phyloP scores from a whole-genome alignment of 164 flowering plant genomes.

The Santalum album region DNA sequence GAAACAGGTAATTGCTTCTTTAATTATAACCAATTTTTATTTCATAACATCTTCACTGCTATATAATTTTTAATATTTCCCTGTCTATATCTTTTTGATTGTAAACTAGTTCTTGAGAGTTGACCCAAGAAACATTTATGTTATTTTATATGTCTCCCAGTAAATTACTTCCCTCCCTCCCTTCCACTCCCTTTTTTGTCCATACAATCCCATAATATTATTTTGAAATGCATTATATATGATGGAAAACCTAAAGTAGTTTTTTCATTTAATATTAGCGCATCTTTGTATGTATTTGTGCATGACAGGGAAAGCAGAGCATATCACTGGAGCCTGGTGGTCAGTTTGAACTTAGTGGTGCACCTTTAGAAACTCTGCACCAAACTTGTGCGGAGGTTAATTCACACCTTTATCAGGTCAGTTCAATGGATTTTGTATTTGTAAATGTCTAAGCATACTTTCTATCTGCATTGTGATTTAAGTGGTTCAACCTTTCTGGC shows the following conservation, averaged over 20 bases:
- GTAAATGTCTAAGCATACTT: too few relatives aligned
- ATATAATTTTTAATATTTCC: too few relatives aligned
- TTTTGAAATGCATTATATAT: too few relatives aligned
- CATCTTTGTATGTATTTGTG: background rate
- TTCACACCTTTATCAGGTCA: constrained; percentile 97
- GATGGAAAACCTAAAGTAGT: too few relatives aligned
- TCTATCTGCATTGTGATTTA: too few relatives aligned
- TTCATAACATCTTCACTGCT: too few relatives aligned
- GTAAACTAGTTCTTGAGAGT: background rate
- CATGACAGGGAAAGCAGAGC: constrained; percentile 93
- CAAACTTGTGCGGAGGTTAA: constrained; percentile 99
- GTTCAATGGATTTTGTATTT: constrained; percentile 5
- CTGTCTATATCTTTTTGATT: background rate
- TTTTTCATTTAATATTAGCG: too few relatives aligned
- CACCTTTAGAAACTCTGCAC: constrained; percentile 95
- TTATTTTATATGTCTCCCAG: background rate
- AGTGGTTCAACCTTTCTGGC: too few relatives aligned
- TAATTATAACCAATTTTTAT: too few relatives aligned
- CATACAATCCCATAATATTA: too few relatives aligned
- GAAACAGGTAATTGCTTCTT: constrained; percentile 50
- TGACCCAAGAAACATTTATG: background rate
- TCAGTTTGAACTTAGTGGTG: constrained; percentile 99
- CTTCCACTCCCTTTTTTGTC: too few relatives aligned
- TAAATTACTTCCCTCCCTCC: too few relatives aligned
- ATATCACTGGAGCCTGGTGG: constrained; percentile 99